These are phyloP conservation scores for Neurospora sp. DNA, from an alignment of 495 filamentous ascomycete genomes.

Conservation along the genomic window DNA sequence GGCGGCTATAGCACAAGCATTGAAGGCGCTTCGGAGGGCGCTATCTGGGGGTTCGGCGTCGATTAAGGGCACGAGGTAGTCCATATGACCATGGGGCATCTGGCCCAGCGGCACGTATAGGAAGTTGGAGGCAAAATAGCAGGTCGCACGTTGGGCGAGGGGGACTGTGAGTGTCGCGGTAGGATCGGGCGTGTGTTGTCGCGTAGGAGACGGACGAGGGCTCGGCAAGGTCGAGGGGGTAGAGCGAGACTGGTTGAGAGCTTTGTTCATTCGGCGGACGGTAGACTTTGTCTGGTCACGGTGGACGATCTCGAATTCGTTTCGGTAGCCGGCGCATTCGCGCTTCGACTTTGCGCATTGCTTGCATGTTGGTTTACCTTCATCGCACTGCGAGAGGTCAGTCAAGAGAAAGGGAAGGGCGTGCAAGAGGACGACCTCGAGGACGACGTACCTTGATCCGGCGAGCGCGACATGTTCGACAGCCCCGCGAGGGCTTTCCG, in stretches of 20 bases:
- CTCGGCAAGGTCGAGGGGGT: slow-evolving; percentile 5
- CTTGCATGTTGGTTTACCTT: slow-evolving; percentile 53
- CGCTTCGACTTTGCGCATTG: slow-evolving; percentile 58
- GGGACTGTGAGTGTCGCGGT: slow-evolving; percentile 18
- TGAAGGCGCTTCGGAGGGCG: slow-evolving; percentile 44
- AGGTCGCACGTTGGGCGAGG: slow-evolving; percentile 39
- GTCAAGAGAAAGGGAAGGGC: background rate
- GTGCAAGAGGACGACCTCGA: background rate
- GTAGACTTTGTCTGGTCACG: slow-evolving; percentile 53
- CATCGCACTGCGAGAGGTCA: slow-evolving; percentile 47
- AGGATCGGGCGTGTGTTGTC: slow-evolving; percentile 2
- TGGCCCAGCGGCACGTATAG: slow-evolving; percentile 36
- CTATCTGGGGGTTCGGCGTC: slow-evolving; percentile 36
- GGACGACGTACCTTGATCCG: slow-evolving; percentile 53
- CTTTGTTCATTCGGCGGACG: slow-evolving; percentile 35
- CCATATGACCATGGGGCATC: slow-evolving; percentile 40
- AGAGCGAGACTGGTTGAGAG: background rate
- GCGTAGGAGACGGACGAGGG: background rate
- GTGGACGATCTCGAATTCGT: slow-evolving; percentile 59
- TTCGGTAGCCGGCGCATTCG: slow-evolving; percentile 55
- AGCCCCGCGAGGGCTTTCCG: slow-evolving; percentile 62
- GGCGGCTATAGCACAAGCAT: slow-evolving; percentile 50
- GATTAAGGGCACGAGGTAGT: slow-evolving; percentile 46
- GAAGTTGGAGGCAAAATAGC: slow-evolving; percentile 46
- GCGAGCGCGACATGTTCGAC: slow-evolving; percentile 57